These are phyloP conservation scores for Allium fistulosum DNA, from an alignment of 106 monocot species.

Conservation along the genomic window DNA sequence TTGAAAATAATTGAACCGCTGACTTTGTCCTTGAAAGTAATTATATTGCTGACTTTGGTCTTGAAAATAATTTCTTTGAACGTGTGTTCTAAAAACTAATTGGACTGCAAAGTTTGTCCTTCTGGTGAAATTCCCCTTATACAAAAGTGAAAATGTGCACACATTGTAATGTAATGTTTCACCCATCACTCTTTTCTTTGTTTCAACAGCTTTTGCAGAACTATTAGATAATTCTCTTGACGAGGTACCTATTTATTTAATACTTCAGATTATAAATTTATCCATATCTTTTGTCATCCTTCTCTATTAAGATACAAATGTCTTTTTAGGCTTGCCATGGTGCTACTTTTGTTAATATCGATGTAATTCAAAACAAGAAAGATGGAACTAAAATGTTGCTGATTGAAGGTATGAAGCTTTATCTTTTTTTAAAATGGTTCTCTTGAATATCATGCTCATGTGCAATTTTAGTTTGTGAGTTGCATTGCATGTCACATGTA, in stretches of 20 bases:
- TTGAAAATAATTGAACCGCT: too few species aligned
- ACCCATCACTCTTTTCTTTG: constrained; percentile 1
- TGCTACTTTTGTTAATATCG: constrained; percentile 84
- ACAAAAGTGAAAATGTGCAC: background rate
- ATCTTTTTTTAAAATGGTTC: background rate
- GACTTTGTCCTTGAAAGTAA: too few species aligned
- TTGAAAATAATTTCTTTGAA: too few species aligned
- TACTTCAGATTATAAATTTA: background rate
- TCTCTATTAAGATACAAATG: too few species aligned
- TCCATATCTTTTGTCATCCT: background rate
- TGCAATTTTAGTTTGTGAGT: too few species aligned
- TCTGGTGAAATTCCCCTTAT: too few species aligned
- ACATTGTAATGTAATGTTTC: background rate
- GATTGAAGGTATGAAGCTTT: constrained; percentile 61
- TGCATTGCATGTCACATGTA: too few species aligned
- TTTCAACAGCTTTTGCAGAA: constrained; percentile 78
- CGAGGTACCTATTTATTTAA: constrained; percentile 45
- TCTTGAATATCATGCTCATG: too few species aligned
- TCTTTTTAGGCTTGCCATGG: constrained; percentile 69
- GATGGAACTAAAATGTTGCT: constrained; percentile 69
- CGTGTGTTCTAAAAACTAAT: too few species aligned
- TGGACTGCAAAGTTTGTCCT: too few species aligned
- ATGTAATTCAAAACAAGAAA: constrained; percentile 63
- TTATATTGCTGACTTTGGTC: too few species aligned
- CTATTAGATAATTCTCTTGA: constrained; percentile 93